Conservation (phyloP, 305 asterid genomes). For the Salvia sclarea region DNA sequence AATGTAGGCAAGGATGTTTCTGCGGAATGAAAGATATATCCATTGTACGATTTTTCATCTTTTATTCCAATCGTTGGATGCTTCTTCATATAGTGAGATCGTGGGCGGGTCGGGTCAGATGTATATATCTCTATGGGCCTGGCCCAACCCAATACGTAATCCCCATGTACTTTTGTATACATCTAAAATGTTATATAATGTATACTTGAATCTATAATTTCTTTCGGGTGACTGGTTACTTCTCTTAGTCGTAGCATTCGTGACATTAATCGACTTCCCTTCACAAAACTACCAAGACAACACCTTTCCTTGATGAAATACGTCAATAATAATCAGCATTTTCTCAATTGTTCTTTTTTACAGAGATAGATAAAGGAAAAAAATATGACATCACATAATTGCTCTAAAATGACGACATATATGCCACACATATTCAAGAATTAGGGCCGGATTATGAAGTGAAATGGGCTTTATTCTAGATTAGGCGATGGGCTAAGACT, state of each 20-base stretch:
- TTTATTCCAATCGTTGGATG: neutral
- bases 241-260: no score
- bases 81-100: neutral
- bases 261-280: neutral
- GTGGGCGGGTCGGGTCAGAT: neutral
- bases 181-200: no score
- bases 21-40: no score
- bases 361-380: neutral
- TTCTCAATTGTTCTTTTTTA: neutral
- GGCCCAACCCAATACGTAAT: no score
- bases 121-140: neutral
- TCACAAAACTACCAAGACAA: neutral
- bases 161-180: no score
- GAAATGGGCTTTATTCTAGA: constrained; percentile 11
- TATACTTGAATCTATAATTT: no score
- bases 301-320: neutral
- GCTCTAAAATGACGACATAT: neutral
- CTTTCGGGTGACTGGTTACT: no score
- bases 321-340: neutral
- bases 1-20: no score
- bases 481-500: constrained; percentile 31
- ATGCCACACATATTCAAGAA: neutral
- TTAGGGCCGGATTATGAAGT: neutral
- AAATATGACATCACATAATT: neutral
- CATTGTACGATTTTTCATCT: neutral